Evolutionary conservation across 805 yeast species (phyloP), one percentile per base, ranked within the genome.

Genomic region (Candida hungchunana): DNA sequence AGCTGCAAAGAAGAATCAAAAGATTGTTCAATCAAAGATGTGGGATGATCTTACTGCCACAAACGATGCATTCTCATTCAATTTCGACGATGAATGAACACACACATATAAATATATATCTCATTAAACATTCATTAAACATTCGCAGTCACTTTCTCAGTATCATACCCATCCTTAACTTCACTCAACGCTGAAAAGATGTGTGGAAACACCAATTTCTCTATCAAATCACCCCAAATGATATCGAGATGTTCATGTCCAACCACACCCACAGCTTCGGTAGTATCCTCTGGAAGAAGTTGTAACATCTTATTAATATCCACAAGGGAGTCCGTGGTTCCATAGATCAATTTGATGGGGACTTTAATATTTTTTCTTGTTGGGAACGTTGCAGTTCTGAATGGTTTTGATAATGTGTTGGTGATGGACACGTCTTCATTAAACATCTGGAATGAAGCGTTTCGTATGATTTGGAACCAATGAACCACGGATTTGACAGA

Each of bases 401-500:
- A 59, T 12, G 67, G 61, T 32, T 53, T 57, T 12, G 63, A 51
- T 22, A 63, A 38, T 3, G 65, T 49, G 29, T 59, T 59, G n/a
- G 66, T 57, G 26, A 63, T 43, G n/a, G 62, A 59, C 20, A 57
- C 60, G 18, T 58, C 55, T 44, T 86, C 95, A 51, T 84, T 93
- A 60, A 78, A 90, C 95, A 93, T 82, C 58, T 89, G 96, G 58
- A 90, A 89, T 31, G 74, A 71, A 30, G 75, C 75, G 6, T 82
- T 69, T 34, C 81, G 69, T 43, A 90, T 84, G 35, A 90, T 89
- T 60, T 87, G 96, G 52, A 87, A 86, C 96, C 96, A 87, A 60
- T 87, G 96, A n/a, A 88, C 97, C 29, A 87, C 88, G 8, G 84
- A 75, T 59, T 89, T 90, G 18, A 89, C 97, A 2, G 89, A 78